Percentiles rank a stretch among this genome's conserved stretches.
Evolutionary conservation across 352 stramenopile species (phyloP).

Genomic region (Pythium dissotocum): DNA sequence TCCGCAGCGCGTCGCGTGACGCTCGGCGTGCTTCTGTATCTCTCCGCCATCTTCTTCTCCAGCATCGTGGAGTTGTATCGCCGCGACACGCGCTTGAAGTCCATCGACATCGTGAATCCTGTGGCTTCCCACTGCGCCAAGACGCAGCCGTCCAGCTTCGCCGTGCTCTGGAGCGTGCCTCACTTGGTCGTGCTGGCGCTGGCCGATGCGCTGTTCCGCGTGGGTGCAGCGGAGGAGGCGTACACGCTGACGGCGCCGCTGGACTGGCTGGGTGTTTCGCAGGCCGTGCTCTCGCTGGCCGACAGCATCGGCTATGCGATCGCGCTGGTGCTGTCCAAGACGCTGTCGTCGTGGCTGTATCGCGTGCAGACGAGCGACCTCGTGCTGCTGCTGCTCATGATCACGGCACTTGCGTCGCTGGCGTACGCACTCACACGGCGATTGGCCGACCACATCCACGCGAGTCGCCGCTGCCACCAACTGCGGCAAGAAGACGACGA

Average conservation of each 20-base stretch:
- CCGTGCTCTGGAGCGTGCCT: constrained; percentile 54
- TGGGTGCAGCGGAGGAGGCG: constrained; percentile 59
- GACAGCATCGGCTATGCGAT: constrained; percentile 55
- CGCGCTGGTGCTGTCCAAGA: constrained; percentile 51
- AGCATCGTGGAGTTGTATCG: constrained; percentile 82
- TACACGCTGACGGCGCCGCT: constrained; percentile 38
- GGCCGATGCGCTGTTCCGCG: constrained; percentile 63
- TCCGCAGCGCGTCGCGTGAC: constrained; percentile 42
- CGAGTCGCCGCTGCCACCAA: constrained; percentile 8
- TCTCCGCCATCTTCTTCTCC: constrained; percentile 67
- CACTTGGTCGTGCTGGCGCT: constrained; percentile 54
- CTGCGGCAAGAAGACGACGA: neutral
- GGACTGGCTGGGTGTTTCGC: constrained; percentile 45
- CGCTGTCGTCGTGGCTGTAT: constrained; percentile 67
- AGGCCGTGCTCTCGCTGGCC: constrained; percentile 48
- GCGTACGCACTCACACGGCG: constrained; percentile 50
- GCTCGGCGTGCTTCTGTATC: constrained; percentile 52
- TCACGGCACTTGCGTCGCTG: constrained; percentile 57
- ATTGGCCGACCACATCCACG: constrained; percentile 27
- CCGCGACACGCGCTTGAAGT: constrained; percentile 31
- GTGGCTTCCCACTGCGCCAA: constrained; percentile 30
- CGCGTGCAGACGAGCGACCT: constrained; percentile 51
- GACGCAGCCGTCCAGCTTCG: constrained; percentile 37
- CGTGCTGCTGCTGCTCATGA: constrained; percentile 61
- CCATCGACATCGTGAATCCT: constrained; percentile 4